These are phyloP conservation scores for Zygoascus flipseniorum DNA, from an alignment of 805 yeast species.

Conservation along the genomic window DNA sequence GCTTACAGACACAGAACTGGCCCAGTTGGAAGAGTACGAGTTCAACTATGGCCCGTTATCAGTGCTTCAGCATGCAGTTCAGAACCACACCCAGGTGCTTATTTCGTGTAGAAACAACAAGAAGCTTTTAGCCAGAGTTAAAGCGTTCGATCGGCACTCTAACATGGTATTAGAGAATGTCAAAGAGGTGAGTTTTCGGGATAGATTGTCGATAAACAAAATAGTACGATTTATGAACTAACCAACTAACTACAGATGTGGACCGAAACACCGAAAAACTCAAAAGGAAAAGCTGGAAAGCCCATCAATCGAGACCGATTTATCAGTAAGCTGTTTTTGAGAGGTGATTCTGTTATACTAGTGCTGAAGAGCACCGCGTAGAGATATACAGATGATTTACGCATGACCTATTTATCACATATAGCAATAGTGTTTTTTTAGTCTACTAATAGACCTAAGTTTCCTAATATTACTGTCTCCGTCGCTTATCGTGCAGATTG, in stretches of 20 bases:
- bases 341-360: slow-evolving; percentile 94
- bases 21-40: slow-evolving; percentile 80
- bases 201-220: neutral
- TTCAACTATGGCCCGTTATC: slow-evolving; percentile 87
- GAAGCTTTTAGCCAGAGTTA: slow-evolving; percentile 79
- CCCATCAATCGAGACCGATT: slow-evolving; percentile 66
- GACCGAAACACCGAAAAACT: slow-evolving; percentile 53
- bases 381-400: neutral
- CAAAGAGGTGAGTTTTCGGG: slow-evolving; percentile 48
- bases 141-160: slow-evolving; percentile 94
- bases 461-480: neutral
- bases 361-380: slow-evolving; percentile 35
- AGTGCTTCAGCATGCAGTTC: slow-evolving; percentile 73
- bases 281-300: slow-evolving; percentile 65
- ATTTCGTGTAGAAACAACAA: slow-evolving; percentile 90
- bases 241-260: slow-evolving; percentile 34
- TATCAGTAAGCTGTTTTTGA: slow-evolving; percentile 76
- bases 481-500: neutral
- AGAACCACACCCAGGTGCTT: slow-evolving; percentile 65
- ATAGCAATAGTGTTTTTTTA: neutral
- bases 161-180: slow-evolving; percentile 90
- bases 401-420: neutral
- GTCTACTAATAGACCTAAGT: neutral
- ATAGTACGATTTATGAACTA: too few relatives aligned
- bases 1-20: slow-evolving; percentile 69